Base-by-base conservation (phyloP, 2,329 filamentous ascomycete species). In the Aspergillus terreus region DNA sequence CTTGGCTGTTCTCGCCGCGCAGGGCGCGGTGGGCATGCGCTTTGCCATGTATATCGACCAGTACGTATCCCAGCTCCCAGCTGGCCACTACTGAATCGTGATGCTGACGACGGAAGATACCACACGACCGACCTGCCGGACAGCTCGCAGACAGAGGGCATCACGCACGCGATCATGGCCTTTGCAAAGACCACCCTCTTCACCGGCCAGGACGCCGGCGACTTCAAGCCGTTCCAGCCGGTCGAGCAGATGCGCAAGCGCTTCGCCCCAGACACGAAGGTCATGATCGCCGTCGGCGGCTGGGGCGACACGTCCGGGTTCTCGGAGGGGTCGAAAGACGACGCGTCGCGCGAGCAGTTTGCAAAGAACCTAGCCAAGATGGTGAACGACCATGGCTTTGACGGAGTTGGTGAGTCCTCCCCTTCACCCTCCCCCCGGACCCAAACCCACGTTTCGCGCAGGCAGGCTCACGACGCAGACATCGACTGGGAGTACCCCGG, bases 241-340 rank as follows among this genome's bases (percentile, higher is more conserved):
- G 67, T 85, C 2, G 62, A 69, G 0, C 73, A 77, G 4, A 72
- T 83, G 42, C 78, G 82, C 15, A 69, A 70, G 23, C 71, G 81
- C 17, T 86, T 83, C 50, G 64, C 74, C 11, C 64, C 77, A 0
- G 74, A 74, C 23, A 84, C 84, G 17, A 84, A 86, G 58, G 69
- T 90, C 19, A 79, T 86, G 72, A 77, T 90, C 35, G 86, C 87
- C 17, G 82, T 91, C 56, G 87, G 87, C 10, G 87, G 87, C 47
- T 91, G 87, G 87, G 86, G 86, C 0, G 84, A 89, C 53, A 84
- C 80, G 0, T 65, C 68, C 6, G 86, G 85, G 0, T 90, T 88
- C 61, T 77, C 79, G 0, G 66, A 40, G 1, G 85, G 79, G 0
- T 82, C 83, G 1, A 76, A 73, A 46, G 76, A 77, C 3, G 74